A percentile compares a stretch with the other conserved stretches of the same genome.
Conservation (phyloP, 148 eudicot species). For the Polygonum aviculare region DNA sequence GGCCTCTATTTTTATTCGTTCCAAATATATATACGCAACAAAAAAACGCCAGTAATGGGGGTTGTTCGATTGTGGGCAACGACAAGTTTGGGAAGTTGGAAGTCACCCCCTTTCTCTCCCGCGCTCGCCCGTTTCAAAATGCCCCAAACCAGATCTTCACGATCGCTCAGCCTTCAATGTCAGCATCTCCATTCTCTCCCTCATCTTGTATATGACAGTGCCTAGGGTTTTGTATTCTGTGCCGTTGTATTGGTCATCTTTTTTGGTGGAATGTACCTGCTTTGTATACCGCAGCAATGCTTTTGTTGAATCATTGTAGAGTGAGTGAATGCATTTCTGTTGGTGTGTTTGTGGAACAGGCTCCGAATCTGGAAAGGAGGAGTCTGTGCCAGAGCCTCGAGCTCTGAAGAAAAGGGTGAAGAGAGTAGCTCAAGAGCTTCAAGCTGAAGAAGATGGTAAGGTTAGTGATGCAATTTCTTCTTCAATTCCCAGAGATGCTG, state of each 20-base stretch:
- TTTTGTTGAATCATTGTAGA: background rate
- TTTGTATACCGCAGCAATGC: background rate
- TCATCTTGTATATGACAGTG: background rate
- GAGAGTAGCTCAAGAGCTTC: background rate
- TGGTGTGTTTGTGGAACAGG: background rate
- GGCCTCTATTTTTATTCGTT: too few relatives aligned
- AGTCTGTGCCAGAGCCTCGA: background rate
- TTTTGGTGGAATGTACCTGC: background rate
- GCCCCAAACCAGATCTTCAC: constrained; percentile 7
- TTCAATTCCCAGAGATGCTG: background rate
- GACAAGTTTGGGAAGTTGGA: background rate
- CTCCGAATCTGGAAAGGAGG: background rate
- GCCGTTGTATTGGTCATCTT: background rate
- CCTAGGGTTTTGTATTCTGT: constrained; percentile 5
- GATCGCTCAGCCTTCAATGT: background rate
- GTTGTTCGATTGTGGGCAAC: background rate
- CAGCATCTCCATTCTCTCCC: background rate
- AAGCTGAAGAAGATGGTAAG: background rate
- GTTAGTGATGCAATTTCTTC: background rate
- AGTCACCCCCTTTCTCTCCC: background rate
- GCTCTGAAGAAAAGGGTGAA: background rate
- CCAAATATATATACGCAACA: too few relatives aligned
- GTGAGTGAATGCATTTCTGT: background rate
- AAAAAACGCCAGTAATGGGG: background rate
- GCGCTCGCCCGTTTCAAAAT: constrained; percentile 7